Percentiles rank a stretch among this genome's conserved stretches.
phyloP scores from a whole-genome alignment of 768 basidiomycete species.

The Neoboletus magnificus region DNA sequence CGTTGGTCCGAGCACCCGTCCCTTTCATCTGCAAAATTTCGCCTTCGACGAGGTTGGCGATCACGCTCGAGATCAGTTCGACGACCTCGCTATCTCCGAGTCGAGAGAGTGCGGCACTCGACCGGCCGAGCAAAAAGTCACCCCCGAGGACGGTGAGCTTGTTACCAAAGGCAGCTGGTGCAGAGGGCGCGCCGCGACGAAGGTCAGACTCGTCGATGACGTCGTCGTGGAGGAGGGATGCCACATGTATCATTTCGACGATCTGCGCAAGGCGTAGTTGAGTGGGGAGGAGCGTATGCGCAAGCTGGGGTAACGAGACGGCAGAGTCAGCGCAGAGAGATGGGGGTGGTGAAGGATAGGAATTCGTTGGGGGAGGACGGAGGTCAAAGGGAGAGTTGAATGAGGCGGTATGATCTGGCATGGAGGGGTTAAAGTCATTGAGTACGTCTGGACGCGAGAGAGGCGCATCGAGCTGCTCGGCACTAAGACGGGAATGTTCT shows the following conservation, averaged over 20 bases:
- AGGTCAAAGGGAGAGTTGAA: constrained; percentile 60
- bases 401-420: constrained; percentile 73
- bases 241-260: constrained; percentile 97
- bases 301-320: constrained; percentile 32
- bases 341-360: constrained; percentile 26
- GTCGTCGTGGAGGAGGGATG: constrained; percentile 89
- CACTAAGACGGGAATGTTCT: constrained; percentile 51
- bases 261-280: constrained; percentile 94
- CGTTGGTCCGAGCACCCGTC: neutral
- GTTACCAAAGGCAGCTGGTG: constrained; percentile 80
- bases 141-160: constrained; percentile 93
- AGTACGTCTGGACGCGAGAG: constrained; percentile 76
- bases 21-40: constrained; percentile 76
- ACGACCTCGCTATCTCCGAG: constrained; percentile 88
- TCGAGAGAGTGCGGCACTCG: constrained; percentile 81
- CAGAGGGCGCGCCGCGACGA: constrained; percentile 65
- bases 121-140: constrained; percentile 92
- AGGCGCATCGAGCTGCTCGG: constrained; percentile 73
- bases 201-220: constrained; percentile 75
- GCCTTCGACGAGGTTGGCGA: constrained; percentile 95
- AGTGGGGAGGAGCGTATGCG: constrained; percentile 59
- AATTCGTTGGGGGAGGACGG: constrained; percentile 29
- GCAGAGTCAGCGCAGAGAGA: constrained; percentile 16
- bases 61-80: constrained; percentile 87
- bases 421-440: constrained; percentile 87